Percentiles rank a stretch among this genome's conserved stretches.
These are phyloP conservation scores for Blepharisma japonicum DNA, from an alignment of 73 alveolate species.

Conservation along the genomic window DNA sequence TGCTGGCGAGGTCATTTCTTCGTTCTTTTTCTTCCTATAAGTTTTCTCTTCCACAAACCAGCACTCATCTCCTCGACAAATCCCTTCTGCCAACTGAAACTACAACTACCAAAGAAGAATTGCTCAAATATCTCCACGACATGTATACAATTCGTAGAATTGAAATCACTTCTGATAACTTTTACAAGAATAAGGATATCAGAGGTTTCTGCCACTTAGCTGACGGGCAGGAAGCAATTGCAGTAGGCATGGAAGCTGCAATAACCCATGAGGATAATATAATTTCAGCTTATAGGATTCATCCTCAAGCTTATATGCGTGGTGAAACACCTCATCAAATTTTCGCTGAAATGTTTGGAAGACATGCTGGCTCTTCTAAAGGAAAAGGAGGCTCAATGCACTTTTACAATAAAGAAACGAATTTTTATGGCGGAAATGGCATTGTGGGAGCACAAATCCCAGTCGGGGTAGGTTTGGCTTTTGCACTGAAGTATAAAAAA, in stretches of 20 bases:
- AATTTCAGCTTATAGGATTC: slow-evolving; percentile 86
- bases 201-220: slow-evolving; percentile 82
- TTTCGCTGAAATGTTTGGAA: slow-evolving; percentile 84
- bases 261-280: slow-evolving; percentile 65
- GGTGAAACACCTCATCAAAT: slow-evolving; percentile 79
- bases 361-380: slow-evolving; percentile 73
- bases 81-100: slow-evolving; percentile 44
- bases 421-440: slow-evolving; percentile 90
- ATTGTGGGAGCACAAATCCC: slow-evolving; percentile 89
- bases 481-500: slow-evolving; percentile 61
- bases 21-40: no score
- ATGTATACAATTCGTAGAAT: slow-evolving; percentile 51
- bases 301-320: slow-evolving; percentile 68
- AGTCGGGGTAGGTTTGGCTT: slow-evolving; percentile 89
- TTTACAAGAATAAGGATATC: slow-evolving; percentile 63
- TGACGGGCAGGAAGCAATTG: slow-evolving; percentile 69
- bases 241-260: slow-evolving; percentile 82
- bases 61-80: slow-evolving; percentile 43
- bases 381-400: slow-evolving; percentile 96
- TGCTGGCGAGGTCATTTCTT: no score
- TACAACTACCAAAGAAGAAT: slow-evolving; percentile 52
- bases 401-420: slow-evolving; percentile 55
- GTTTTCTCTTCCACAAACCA: neutral
- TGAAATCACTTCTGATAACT: slow-evolving; percentile 64
- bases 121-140: slow-evolving; percentile 43